These are phyloP conservation scores for Magnaporthiopsis incrustans DNA, from an alignment of 2,329 filamentous ascomycete genomes.

Conservation along the genomic window DNA sequence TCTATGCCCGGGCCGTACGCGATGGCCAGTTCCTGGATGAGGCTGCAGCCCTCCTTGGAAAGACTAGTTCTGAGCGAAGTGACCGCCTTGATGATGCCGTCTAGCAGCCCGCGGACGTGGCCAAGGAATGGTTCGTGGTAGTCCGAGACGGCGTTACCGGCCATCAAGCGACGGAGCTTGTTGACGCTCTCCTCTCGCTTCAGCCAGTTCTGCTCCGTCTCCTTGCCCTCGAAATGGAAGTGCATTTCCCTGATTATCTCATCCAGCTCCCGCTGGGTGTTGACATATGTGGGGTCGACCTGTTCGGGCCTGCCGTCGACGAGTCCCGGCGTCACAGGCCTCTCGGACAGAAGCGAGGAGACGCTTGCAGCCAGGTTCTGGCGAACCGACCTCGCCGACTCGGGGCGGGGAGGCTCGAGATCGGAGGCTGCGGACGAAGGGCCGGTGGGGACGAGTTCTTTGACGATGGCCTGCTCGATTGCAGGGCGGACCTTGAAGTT, in stretches of 20 bases:
- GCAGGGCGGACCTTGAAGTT: constrained; percentile 78
- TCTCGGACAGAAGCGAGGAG: constrained; percentile 39
- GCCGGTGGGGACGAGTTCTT: constrained; percentile 54
- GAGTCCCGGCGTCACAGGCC: constrained; percentile 52
- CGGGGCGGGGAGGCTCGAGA: constrained; percentile 26
- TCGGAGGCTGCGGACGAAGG: constrained; percentile 23
- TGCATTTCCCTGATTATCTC: constrained; percentile 79
- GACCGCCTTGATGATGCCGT: constrained; percentile 80
- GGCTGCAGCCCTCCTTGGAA: constrained; percentile 74
- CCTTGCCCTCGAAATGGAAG: constrained; percentile 73
- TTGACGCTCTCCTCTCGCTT: constrained; percentile 73
- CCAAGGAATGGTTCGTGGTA: constrained; percentile 63
- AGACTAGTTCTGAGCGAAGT: constrained; percentile 83
- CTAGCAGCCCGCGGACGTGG: constrained; percentile 65
- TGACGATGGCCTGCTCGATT: constrained; percentile 74
- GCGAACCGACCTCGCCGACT: constrained; percentile 15
- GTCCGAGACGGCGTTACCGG: constrained; percentile 75
- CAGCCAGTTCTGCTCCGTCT: constrained; percentile 87
- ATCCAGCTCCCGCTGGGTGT: constrained; percentile 80
- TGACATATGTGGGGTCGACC: constrained; percentile 75
- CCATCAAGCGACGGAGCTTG: constrained; percentile 69
- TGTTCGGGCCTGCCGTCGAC: constrained; percentile 55
- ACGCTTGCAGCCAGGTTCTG: constrained; percentile 41
- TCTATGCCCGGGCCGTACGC: constrained; percentile 73
- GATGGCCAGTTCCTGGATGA: constrained; percentile 78